Base-by-base conservation (phyloP, 306 rosid species). In the Rosa lucieae region DNA sequence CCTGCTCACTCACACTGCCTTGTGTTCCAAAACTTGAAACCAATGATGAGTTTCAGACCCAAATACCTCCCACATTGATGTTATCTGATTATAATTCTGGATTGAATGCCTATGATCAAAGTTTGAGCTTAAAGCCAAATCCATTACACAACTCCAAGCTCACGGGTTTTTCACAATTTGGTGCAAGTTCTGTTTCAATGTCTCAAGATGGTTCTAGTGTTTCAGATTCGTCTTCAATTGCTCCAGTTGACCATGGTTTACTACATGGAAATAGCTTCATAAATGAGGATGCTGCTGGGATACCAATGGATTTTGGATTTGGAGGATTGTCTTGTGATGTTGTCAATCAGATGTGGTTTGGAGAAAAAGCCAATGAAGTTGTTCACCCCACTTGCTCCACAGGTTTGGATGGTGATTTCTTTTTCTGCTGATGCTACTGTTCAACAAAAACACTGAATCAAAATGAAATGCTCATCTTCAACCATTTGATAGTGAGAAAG, bases 121-220 rank as follows among this genome's bases (percentile, higher is more conserved):
- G n/a, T 74, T 13, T 76, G 65, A 68, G 67, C 56, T 77, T 79
- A 29, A 5, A 43, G 12, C 49, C 89, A 79, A 59, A 48, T 59
- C 79, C 21, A 13, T 47, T 70, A 5, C 47, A 55, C 37, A 67
- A 47, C 72, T 77, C 85, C 67, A 61, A 47, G 26, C 10, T 82
- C 65, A 67, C 76, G 20, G 83, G 83, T 58, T 70, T 55, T 9
- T 71, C 89, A 20, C 81, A 82, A 69, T 76, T 73, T 44, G 88
- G 88, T 75, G 58, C 88, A 75, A 82, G 53, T 67, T 80, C 84
- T 75, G 48, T 63, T 51, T 70, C 92, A 39, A 3, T 83, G 72
- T 88, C 87, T 78, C 83, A 86, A 73, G 89, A 91, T 44, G 84
- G 84, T 77, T 81, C 92, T 10, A 73, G 82, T 75, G 66, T 85